Evolutionary conservation across 2,329 filamentous ascomycete species (phyloP).

Genomic region (Exophiala aquamarina): DNA sequence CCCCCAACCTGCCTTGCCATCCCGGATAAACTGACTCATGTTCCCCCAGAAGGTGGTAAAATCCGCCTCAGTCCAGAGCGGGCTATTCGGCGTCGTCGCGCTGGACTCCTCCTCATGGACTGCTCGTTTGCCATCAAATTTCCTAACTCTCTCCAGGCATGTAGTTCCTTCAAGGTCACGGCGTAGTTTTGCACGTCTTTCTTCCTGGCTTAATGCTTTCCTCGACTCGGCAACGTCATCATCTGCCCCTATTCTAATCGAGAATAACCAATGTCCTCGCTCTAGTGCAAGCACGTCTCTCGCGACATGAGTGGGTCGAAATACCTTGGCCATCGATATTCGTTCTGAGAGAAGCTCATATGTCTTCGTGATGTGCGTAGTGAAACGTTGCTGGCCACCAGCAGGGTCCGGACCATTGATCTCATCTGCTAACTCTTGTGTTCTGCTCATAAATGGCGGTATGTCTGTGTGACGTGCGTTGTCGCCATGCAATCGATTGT

Average conservation of each 20-base stretch:
- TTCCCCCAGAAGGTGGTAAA: constrained; percentile 45
- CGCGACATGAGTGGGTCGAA: constrained; percentile 50
- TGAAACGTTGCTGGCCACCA: constrained; percentile 20
- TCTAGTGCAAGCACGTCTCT: constrained; percentile 61
- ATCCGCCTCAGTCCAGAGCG: constrained; percentile 32
- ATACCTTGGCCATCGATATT: constrained; percentile 55
- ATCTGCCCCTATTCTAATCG: constrained; percentile 59
- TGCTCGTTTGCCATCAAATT: background rate
- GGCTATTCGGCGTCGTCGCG: constrained; percentile 1
- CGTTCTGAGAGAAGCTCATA: constrained; percentile 55
- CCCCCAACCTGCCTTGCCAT: constrained; percentile 46
- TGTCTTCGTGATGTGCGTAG: constrained; percentile 57
- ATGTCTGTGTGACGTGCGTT: no score
- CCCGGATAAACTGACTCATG: constrained; percentile 37
- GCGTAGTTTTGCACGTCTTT: constrained; percentile 3
- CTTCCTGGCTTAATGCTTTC: background rate
- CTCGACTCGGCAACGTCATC: constrained; percentile 51
- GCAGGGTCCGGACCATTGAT: constrained; percentile 8
- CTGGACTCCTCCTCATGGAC: constrained; percentile 39
- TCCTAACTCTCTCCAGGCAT: background rate
- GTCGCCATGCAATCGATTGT: no score
- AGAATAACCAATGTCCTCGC: constrained; percentile 74
- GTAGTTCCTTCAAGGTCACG: background rate
- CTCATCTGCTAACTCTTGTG: constrained; percentile 8
- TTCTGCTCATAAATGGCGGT: no score